Percentiles rank a stretch among this genome's conserved stretches.
Conservation (phyloP, 768 basidiomycete species). For the Psilocybe subaeruginosa region DNA sequence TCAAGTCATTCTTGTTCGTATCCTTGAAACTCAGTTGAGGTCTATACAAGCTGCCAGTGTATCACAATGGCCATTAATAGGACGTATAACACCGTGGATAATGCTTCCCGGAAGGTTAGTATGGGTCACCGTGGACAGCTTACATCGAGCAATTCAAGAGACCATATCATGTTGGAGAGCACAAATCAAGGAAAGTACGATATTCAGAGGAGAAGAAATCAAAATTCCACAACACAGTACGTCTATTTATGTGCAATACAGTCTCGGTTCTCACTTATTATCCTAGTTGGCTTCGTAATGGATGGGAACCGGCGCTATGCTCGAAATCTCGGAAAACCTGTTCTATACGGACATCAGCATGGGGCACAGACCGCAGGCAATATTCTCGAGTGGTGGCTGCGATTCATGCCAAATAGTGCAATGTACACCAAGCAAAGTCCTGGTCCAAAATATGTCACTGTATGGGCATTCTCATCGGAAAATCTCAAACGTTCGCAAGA, state of each 20-base stretch:
- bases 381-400: constrained; percentile 5
- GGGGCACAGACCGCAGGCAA: not conserved
- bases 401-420: not conserved
- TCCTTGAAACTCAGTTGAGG: not conserved
- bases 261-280: not conserved
- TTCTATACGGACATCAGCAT: not conserved
- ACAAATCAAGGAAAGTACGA: constrained; percentile 2
- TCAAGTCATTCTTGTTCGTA: not conserved
- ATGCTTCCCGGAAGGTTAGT: not conserved
- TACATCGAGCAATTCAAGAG: not conserved
- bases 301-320: constrained; percentile 4
- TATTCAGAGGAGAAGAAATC: not conserved
- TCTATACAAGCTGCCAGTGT: not conserved
- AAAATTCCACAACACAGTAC: constrained; percentile 3
- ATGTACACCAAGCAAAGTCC: not conserved
- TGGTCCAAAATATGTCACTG: not conserved
- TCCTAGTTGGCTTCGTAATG: constrained; percentile 1
- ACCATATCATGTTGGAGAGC: not conserved
- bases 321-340: not conserved
- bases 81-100: not conserved
- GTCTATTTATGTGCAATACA: not conserved
- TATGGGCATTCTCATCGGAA: constrained; percentile 6
- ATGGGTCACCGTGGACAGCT: not conserved
- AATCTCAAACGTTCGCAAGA: not conserved
- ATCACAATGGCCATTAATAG: not conserved